These are phyloP conservation scores for Aquilaria yunnanensis DNA, from an alignment of 345 rosid species.

Conservation along the genomic window DNA sequence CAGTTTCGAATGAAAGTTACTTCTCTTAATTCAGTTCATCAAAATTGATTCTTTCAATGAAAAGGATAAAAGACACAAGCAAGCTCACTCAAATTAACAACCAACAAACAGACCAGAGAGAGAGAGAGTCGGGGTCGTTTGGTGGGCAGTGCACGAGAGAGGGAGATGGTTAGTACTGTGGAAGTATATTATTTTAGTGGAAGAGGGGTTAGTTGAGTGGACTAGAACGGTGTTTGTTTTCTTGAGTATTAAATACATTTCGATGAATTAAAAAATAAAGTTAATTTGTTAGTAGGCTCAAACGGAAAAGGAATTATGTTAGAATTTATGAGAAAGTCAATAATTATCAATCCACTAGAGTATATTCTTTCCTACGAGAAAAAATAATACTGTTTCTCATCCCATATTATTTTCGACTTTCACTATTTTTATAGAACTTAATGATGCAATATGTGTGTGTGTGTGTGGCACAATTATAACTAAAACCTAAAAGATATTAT, in stretches of 20 bases:
- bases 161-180: background rate
- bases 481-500: too few species aligned
- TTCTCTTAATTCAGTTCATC: background rate
- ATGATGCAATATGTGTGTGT: too few species aligned
- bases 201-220: constrained; percentile 4
- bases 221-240: constrained; percentile 7
- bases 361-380: too few species aligned
- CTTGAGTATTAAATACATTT: constrained; percentile 3
- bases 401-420: too few species aligned
- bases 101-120: constrained; percentile 5
- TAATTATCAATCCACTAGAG: too few species aligned
- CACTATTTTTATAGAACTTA: too few species aligned
- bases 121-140: constrained; percentile 5
- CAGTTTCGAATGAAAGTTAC: constrained; percentile 8
- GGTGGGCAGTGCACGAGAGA: constrained; percentile 6
- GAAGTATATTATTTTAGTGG: background rate
- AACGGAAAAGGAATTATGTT: background rate
- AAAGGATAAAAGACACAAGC: background rate
- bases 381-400: too few species aligned
- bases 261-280: constrained; percentile 9
- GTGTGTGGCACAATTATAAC: too few species aligned
- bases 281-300: constrained; percentile 1
- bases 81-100: constrained; percentile 11
- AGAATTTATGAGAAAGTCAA: background rate
- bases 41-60: background rate